Conservation (phyloP, 805 yeast genomes). For the Torulaspora delbrueckii region DNA sequence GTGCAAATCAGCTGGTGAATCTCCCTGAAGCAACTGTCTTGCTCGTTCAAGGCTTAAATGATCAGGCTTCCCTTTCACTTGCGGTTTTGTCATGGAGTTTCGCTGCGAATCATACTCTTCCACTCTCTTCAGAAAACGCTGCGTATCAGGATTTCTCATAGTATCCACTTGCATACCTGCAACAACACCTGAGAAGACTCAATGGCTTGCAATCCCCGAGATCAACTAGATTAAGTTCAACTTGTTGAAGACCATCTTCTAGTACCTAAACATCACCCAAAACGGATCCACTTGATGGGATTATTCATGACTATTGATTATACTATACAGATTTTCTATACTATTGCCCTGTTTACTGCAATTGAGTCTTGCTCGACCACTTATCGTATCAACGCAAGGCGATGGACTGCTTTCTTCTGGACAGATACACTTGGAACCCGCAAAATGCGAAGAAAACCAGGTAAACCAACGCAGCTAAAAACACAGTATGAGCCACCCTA, state of each 20-base stretch:
- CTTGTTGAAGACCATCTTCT: not conserved
- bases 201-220: not conserved
- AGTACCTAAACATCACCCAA: not conserved
- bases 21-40: conserved; percentile 18
- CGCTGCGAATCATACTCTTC: conserved; percentile 23
- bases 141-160: conserved; percentile 19
- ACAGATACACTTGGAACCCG: conserved; percentile 72
- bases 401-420: conserved; percentile 62
- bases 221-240: not conserved
- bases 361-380: not conserved
- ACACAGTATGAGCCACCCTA: conserved; percentile 82
- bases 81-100: conserved; percentile 2
- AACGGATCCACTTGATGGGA: not conserved
- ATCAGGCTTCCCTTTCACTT: conserved; percentile 2
- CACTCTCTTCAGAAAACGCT: conserved; percentile 26
- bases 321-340: conserved; percentile 9
- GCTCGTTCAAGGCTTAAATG: conserved; percentile 15
- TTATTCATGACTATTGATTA: not conserved
- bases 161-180: not conserved
- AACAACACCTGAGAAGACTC: not conserved
- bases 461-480: conserved; percentile 84
- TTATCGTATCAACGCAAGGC: conserved; percentile 37
- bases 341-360: not conserved
- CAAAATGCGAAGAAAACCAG: conserved; percentile 78
- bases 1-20: conserved; percentile 6